Evolutionary conservation across 768 basidiomycete species (phyloP).

Genomic region (Mycena chlorophos): DNA sequence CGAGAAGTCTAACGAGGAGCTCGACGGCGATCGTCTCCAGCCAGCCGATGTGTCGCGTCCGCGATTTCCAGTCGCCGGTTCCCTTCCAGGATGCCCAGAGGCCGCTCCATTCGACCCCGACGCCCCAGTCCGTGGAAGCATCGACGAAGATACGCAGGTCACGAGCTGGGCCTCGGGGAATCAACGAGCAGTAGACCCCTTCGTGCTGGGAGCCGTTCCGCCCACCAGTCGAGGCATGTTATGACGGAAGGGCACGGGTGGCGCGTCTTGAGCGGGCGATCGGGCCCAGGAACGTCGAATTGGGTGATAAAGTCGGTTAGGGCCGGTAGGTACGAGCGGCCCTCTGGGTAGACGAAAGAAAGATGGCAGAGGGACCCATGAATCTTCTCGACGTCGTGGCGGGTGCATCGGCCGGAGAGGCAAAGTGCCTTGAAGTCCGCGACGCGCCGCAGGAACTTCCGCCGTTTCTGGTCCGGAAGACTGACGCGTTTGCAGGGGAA

Average conservation of each 20-base stretch:
- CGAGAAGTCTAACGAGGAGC: conserved; percentile 13
- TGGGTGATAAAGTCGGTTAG: conserved; percentile 27
- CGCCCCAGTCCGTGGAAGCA: conserved; percentile 24
- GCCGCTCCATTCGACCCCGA: conserved; percentile 13
- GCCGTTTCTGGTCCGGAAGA: conserved; percentile 31
- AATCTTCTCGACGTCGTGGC: conserved; percentile 27
- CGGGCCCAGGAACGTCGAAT: conserved; percentile 23
- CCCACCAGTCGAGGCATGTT: conserved; percentile 35
- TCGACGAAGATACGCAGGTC: conserved; percentile 22
- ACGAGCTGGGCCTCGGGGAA: background rate
- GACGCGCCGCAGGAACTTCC: conserved; percentile 28
- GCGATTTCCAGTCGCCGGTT: conserved; percentile 9
- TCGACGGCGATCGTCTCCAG: conserved; percentile 11
- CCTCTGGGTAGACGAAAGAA: conserved; percentile 28
- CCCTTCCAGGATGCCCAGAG: conserved; percentile 16
- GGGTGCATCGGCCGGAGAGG: conserved; percentile 9
- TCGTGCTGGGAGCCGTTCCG: background rate
- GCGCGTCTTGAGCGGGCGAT: conserved; percentile 9
- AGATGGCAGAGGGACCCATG: conserved; percentile 35
- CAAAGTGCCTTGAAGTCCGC: conserved; percentile 15
- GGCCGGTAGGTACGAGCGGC: conserved; percentile 24
- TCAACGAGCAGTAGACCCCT: background rate
- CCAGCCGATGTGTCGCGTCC: conserved; percentile 5
- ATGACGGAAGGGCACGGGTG: conserved; percentile 24
- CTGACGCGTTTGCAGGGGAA: conserved; percentile 25